phyloP scores from a whole-genome alignment of 495 filamentous ascomycete genomes.

The Penicillium angulare region DNA sequence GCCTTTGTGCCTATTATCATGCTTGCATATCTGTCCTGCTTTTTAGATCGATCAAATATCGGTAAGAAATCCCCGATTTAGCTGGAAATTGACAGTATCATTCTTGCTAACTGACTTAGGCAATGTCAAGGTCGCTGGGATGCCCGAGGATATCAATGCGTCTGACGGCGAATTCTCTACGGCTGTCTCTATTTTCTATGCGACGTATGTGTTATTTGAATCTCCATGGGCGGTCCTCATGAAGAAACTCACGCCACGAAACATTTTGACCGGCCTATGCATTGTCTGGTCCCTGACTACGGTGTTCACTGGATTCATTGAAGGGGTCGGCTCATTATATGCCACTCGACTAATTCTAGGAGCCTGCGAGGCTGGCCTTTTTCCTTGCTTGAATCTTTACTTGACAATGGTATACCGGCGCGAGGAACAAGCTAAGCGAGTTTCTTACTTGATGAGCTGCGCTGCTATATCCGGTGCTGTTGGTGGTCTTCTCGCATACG shows the following conservation, averaged over 20 bases:
- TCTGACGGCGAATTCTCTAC: slow-evolving; percentile 43
- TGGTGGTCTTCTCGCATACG: slow-evolving; percentile 47
- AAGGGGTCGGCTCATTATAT: slow-evolving; percentile 31
- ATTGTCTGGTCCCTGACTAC: slow-evolving; percentile 54
- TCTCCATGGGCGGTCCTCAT: slow-evolving; percentile 43
- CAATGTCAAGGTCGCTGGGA: slow-evolving; percentile 46
- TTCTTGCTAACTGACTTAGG: slow-evolving; percentile 26
- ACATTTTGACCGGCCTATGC: slow-evolving; percentile 37
- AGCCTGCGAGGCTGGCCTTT: slow-evolving; percentile 64
- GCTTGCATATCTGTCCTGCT: slow-evolving; percentile 45
- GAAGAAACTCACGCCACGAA: slow-evolving; percentile 46
- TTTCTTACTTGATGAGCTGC: slow-evolving; percentile 42
- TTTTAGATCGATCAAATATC: slow-evolving; percentile 48
- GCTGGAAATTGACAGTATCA: background rate
- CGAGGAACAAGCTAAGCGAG: slow-evolving; percentile 44
- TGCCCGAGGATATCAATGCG: slow-evolving; percentile 44
- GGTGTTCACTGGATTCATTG: slow-evolving; percentile 52
- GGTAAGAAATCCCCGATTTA: slow-evolving; percentile 20
- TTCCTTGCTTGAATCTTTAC: slow-evolving; percentile 61
- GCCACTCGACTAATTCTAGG: slow-evolving; percentile 63
- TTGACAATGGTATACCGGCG: slow-evolving; percentile 50
- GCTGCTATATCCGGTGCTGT: slow-evolving; percentile 45
- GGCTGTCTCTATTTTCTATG: slow-evolving; percentile 52
- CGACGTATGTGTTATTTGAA: slow-evolving; percentile 49
- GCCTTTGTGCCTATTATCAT: slow-evolving; percentile 48